These are phyloP conservation scores for Aureobasidium zeae DNA, from an alignment of 2,329 filamentous ascomycete genomes.

Conservation along the genomic window DNA sequence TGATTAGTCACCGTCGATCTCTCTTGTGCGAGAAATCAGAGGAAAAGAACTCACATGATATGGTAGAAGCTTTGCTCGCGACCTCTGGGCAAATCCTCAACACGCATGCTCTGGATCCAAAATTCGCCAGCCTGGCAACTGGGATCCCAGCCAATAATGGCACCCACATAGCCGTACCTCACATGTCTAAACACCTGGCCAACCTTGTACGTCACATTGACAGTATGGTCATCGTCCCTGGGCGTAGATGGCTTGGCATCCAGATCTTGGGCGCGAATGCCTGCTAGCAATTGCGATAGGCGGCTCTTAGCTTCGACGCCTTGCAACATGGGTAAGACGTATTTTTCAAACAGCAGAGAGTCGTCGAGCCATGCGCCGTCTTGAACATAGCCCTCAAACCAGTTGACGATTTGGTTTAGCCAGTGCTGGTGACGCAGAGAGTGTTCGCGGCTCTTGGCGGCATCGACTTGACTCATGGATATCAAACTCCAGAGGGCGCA, in stretches of 20 bases:
- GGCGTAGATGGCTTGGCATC: slow-evolving; percentile 38
- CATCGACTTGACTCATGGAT: slow-evolving; percentile 30
- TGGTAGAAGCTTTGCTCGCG: slow-evolving; percentile 70
- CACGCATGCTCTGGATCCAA: slow-evolving; percentile 55
- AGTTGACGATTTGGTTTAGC: slow-evolving; percentile 55
- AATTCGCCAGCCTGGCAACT: slow-evolving; percentile 50
- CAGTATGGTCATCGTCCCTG: slow-evolving; percentile 2
- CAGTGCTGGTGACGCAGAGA: slow-evolving; percentile 43
- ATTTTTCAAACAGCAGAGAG: slow-evolving; percentile 58
- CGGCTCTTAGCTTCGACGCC: slow-evolving; percentile 43
- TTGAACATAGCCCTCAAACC: slow-evolving; percentile 47
- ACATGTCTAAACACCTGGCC: slow-evolving; percentile 80
- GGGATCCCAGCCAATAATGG: slow-evolving; percentile 80
- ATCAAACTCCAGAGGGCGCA: slow-evolving; percentile 61
- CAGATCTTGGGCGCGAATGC: slow-evolving; percentile 48
- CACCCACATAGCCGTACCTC: slow-evolving; percentile 67
- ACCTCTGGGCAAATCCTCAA: slow-evolving; percentile 51
- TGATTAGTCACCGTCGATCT: background rate
- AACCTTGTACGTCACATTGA: slow-evolving; percentile 54
- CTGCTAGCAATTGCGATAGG: slow-evolving; percentile 45
- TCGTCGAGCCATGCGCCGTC: slow-evolving; percentile 53
- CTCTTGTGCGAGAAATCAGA: background rate
- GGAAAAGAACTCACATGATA: slow-evolving; percentile 58
- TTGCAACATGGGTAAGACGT: slow-evolving; percentile 54
- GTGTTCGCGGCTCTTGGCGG: slow-evolving; percentile 17